Evolutionary conservation across 495 filamentous ascomycete genomes (phyloP), one percentile per base, ranked within the genome.

Genomic region (Cryomyces antarcticus): DNA sequence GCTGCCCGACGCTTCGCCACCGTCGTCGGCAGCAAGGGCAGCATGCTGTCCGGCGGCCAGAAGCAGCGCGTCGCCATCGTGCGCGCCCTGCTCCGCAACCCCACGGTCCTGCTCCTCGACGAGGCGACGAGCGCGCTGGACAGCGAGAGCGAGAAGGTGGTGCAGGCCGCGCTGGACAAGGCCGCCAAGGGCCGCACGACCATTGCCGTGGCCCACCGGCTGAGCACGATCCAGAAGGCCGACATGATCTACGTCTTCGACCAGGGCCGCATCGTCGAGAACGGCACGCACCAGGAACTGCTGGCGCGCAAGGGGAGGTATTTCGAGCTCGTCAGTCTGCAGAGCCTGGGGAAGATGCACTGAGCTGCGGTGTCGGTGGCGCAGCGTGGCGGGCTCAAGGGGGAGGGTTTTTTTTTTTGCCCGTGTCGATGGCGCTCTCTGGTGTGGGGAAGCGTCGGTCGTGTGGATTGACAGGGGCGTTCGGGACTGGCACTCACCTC

Each of bases 81-180:
- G 2, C 55, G 61, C 33, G 61, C 61, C 1, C 49, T 64, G 2
- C 50, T 96, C 5, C 71, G 84, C 35, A 76, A 93, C 52, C 81
- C 87, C 0, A 74, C 77, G 11, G 69, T 96, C 34, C 52, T 96
- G 38, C 71, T 95, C 31, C 57, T 95, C 38, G 85, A 94, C 49
- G 86, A 94, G 53, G 78, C 78, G 5, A 94, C 83, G 0, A 78
- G 75, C 51, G 80, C 84, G 24, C 58, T 94, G 24, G 86, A 94
- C 53, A 70, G 73, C 6, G 70, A 70, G 36, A 79, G 74, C 45
- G 81, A 87, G 53, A 62, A 64, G 28, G 63, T 77, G 10, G 60
- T 93, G 37, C 79, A 89, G 57, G 72, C 77, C 4, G 75, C 74
- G 1, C 62, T 93, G 42, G 75, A 85, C 34, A 66, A 69, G 43